Base-by-base conservation (phyloP, 2,329 filamentous ascomycete genomes). In the Grosmannia huntii region DNA sequence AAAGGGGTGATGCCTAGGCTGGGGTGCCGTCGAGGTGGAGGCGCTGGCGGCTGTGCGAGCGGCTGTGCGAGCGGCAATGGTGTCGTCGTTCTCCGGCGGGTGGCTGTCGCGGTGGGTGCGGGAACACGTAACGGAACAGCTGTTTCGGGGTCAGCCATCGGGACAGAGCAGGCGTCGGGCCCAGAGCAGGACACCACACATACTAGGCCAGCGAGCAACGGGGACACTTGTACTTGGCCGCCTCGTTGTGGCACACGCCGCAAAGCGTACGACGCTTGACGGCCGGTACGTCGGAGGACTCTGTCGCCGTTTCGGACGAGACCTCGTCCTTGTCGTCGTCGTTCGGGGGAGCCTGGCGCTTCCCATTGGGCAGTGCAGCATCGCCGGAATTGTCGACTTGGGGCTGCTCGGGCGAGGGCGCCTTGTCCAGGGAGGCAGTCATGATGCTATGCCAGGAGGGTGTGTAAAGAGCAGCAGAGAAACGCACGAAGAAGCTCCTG, bases 141-240 rank as follows among this genome's bases (percentile, higher is more conserved):
- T 83, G 33, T 12, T 14, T 49, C 4, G n/a, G 7, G 16, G 31
- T 49, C 12, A 56, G 55, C 21, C 11, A 16, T 3, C 23, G n/a
- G 12, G 14, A 14, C 12, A 2, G 25, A 36, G 7, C 49, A 51
- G 21, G 11, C n/a, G 25, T 11, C 36, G 10, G 54, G 52, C 16
- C 25, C 14, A 36, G 19, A 5, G 1, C 41, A 46, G 28, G 57
- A 41, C 7, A 12, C 27, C 55, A 19, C 44, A 70, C 81, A 66
- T 71, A 85, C 83, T 83, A 85, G 61, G 77, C 76, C 25, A 79
- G 64, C 53, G 74, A 69, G 66, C 83, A 86, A 31, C 75, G 74
- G n/a, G 79, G 73, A 62, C 83, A 86, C 64, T 83, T 85, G 69
- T 86, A 86, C 67, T 82, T 85, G 33, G 73, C 74, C 23, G 75